Base-by-base conservation (phyloP, 441 rosid species). In the Adansonia rubrostipa region DNA sequence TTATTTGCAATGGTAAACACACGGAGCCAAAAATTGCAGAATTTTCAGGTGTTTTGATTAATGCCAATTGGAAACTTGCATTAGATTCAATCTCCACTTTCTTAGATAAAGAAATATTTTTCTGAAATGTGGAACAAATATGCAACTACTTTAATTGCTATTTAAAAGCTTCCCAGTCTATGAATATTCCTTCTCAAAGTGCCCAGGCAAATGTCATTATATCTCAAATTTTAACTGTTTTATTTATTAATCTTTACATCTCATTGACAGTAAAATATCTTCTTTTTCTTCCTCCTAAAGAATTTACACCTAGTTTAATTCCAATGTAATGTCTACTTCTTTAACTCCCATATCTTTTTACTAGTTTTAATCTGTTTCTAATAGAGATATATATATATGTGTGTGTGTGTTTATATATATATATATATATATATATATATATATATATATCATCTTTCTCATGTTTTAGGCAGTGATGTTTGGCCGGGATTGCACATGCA, bases 1-100 rank as follows among this genome's bases (percentile, higher is more conserved):
- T 74, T 45, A 28, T 74, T 20, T 74, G 77, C 77, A 74, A 61
- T 47, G 77, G 77, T 14, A 58, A 74, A 58, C 14, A 61, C 57
- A 61, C 77, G 1, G 57, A 47, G 22, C 77, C 77, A 20, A 74
- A 74, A 24, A 8, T 74, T 60, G 77, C 58, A 40, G 68, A 74
- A 11, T 74, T 74, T 44, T 3, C 77, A 45, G 69, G 77, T 73
- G 10, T 19, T 44, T 44, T 10, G 19, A 54, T 65, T 63, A 8
- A 15, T 63, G 68, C 44, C 42, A 1, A 20, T 22, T 36, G 68
- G 68, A 64, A 3, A 6, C n/a, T 57, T 57, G 28, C 22, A 19
- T 19, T 20, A 19, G 5, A 51, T 51, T 50, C 60, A 54, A 54
- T 54, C 60, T 54, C 20, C 7, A 54, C 40, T 22, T 60, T 9